These are phyloP conservation scores for Hemerocallis citrina DNA, from an alignment of 106 monocot genomes.

Conservation along the genomic window DNA sequence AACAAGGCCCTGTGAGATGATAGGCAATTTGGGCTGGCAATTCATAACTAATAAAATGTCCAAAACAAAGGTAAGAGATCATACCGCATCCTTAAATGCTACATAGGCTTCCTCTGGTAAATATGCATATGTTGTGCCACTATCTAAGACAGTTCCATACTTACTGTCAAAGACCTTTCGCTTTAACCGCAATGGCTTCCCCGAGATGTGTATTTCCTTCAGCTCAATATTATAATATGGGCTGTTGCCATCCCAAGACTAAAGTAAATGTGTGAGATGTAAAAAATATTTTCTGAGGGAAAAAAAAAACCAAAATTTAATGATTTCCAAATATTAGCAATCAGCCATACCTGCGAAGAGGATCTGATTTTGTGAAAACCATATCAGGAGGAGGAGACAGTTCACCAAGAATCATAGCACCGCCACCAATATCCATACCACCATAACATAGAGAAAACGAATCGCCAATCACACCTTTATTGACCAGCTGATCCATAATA, in stretches of 20 bases:
- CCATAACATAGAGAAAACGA: slow-evolving; percentile 90
- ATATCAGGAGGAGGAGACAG: slow-evolving; percentile 57
- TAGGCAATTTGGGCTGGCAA: no score
- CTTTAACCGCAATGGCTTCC: slow-evolving; percentile 51
- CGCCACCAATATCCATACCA: slow-evolving; percentile 79
- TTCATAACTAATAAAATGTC: background rate
- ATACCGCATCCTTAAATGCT: slow-evolving; percentile 82
- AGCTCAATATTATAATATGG: slow-evolving; percentile 97
- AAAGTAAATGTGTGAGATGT: slow-evolving; percentile 60
- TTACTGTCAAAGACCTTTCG: slow-evolving; percentile 63
- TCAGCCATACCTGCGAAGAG: slow-evolving; percentile 54
- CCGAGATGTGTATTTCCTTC: slow-evolving; percentile 76
- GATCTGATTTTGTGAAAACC: slow-evolving; percentile 61
- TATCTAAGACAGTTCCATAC: slow-evolving; percentile 92
- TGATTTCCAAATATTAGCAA: slow-evolving; percentile 6
- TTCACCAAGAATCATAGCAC: slow-evolving; percentile 82
- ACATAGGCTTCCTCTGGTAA: slow-evolving; percentile 76
- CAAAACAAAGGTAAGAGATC: slow-evolving; percentile 12
- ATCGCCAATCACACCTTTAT: slow-evolving; percentile 57
- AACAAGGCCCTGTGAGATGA: no score
- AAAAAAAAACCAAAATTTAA: background rate
- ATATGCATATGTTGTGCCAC: slow-evolving; percentile 97
- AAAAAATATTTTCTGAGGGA: slow-evolving; percentile 26
- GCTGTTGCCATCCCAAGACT: slow-evolving; percentile 78
- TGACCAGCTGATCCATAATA: slow-evolving; percentile 85